Evolutionary conservation across 2,329 filamentous ascomycete species (phyloP).

Genomic region (Hymenoscyphus repandus): DNA sequence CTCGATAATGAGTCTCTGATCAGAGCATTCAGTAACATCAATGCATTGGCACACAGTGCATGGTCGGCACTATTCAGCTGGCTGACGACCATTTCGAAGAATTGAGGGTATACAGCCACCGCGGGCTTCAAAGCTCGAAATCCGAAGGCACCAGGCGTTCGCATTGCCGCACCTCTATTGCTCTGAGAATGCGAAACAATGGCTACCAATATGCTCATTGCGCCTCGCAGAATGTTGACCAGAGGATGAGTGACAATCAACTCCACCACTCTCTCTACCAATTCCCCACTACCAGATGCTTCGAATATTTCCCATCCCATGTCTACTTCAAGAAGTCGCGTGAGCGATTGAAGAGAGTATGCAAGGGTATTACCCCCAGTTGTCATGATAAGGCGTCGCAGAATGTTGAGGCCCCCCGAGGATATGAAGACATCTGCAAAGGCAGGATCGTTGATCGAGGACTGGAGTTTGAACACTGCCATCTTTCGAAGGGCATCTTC

Average conservation of each 20-base stretch:
- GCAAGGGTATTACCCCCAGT: constrained; percentile 91
- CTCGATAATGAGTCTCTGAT: constrained; percentile 85
- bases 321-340: constrained; percentile 84
- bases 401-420: constrained; percentile 74
- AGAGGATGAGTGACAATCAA: constrained; percentile 91
- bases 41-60: constrained; percentile 87
- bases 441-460: constrained; percentile 88
- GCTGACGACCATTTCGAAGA: constrained; percentile 88
- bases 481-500: constrained; percentile 95
- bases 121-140: constrained; percentile 90
- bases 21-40: constrained; percentile 92
- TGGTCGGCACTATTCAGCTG: constrained; percentile 92
- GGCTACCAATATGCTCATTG: constrained; percentile 93
- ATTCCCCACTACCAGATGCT: constrained; percentile 53
- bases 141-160: constrained; percentile 64
- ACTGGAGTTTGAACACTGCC: constrained; percentile 97
- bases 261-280: constrained; percentile 76
- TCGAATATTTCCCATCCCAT: constrained; percentile 95
- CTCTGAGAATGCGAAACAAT: constrained; percentile 82
- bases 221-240: constrained; percentile 93
- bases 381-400: constrained; percentile 78
- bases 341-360: constrained; percentile 87
- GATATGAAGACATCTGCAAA: constrained; percentile 96
- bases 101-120: constrained; percentile 85
- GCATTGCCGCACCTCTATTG: constrained; percentile 35